Evolutionary conservation across 2,329 filamentous ascomycete species (phyloP), one percentile per base, ranked within the genome.

Genomic region (Rosellinia necatrix): DNA sequence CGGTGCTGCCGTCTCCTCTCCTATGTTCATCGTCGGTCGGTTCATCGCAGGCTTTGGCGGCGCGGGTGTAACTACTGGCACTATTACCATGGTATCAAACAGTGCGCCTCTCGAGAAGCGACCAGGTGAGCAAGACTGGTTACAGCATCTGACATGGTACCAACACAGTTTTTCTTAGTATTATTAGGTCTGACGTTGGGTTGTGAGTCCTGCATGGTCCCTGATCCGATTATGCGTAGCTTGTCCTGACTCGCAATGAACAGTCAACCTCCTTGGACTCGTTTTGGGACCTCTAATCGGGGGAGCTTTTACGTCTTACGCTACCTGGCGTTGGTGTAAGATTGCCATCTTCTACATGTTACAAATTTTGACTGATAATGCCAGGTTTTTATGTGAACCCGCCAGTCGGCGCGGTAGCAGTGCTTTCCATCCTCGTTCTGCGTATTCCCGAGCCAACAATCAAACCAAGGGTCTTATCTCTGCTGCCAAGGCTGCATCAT

Each of bases 21-120:
- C 64, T 0, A 74, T 76, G 67, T 70, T 81, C 30, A 81, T 81
- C 29, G 62, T 78, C 4, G 78, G 78, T 0, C 69, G 79, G 6
- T 75, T 76, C 1, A 66, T 81, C 6, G 75, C 78, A 0, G 79
- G 78, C 0, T 62, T 74, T 0, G 79, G 78, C 2, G 72, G 67
- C 2, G 71, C 77, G 15, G 79, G 73, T 0, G 58, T 80, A 3
- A 72, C 73, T 32, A 75, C 69, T 3, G 78, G 78, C 0, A 69
- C 72, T 2, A 71, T 80, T 58, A 78, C 71, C 2, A 78, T 79
- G 40, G 72, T 79, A 38, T 74, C 71, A 0, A 72, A 64, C 29
- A 54, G 60, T 61, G 17, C 63, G 63, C 34, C 59, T 4, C 62
- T 77, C 1, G 67, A 71, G 6, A 74, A 75, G 54, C 65, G 60